Evolutionary conservation across 345 rosid genomes (phyloP), one percentile per base, ranked within the genome.

Genomic region (Linum trigynum): DNA sequence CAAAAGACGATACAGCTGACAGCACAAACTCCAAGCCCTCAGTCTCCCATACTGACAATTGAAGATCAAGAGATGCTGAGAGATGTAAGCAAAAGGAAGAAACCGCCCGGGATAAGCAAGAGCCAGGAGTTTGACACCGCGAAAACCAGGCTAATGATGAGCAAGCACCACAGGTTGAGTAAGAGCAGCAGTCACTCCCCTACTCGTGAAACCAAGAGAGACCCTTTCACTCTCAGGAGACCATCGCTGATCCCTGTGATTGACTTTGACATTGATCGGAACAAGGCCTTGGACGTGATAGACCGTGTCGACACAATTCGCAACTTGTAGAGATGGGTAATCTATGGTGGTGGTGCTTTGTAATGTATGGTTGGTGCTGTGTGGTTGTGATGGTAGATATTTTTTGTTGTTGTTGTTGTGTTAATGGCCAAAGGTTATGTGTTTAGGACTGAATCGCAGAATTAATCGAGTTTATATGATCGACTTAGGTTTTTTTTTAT

Each of bases 51-150:
- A 45, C 75, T 94, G 38, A 84, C 96, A 0, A 68, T 81, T 14
- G 99, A 90, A 78, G 99, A 90, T 77, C 91, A 83, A 75, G 97
- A 83, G 77, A 90, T 94, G 99, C 95, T 94, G 43, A 83, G 92
- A 9, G 96, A 88, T 55, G 94, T 90, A 65, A 83, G 82, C 72
- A 90, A 86, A 82, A 81, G 92, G 79, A 92, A 83, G 67, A 86
- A 85, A 64, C 71, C 83, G 1, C 98, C 96, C 1, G 98, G 98
- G 51, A 90, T 90, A 57, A 92, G 98, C 72, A 90, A 90, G 86
- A 92, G 98, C 74, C 98, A 92, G 79, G 98, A 92, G 76, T 85
- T 92, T 41, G 82, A 81, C 64, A 86, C 85, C 23, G 89, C 82
- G 48, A 90, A 78, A 76, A 51, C 74, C 67, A 76, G 85, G 84